Conservation (phyloP, 441 rosid genomes). For the Eruca vesicaria region DNA sequence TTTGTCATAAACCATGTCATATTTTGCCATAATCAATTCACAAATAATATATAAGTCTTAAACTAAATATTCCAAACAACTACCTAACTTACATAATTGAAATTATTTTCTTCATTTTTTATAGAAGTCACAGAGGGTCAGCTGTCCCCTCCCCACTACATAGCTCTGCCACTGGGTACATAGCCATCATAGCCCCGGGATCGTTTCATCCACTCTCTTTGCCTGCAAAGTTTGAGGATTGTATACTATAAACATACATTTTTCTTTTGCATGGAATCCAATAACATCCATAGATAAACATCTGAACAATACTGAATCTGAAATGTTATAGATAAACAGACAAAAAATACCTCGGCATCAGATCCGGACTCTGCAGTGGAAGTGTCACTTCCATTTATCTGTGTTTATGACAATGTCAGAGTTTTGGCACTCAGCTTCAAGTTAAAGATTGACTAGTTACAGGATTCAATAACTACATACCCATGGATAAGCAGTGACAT, state of each 20-base stretch:
- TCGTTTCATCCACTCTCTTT: conserved; percentile 65
- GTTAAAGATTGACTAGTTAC: conserved; percentile 1
- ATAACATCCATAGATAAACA: neutral
- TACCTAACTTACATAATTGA: too few species aligned
- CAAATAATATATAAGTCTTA: too few species aligned
- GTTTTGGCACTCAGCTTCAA: conserved; percentile 6
- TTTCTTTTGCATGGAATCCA: conserved; percentile 36
- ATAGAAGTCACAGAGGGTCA: too few species aligned
- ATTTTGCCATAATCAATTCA: too few species aligned
- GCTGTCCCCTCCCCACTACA: too few species aligned
- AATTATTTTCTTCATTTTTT: too few species aligned
- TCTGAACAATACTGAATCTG: neutral
- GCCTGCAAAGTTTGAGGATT: conserved; percentile 49
- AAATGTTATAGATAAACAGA: neutral
- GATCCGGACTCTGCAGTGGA: conserved; percentile 99
- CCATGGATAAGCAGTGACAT: conserved; percentile 77
- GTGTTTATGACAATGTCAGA: neutral
- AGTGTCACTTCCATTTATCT: conserved; percentile 89
- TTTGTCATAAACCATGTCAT: too few species aligned
- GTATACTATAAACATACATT: neutral
- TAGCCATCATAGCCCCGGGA: conserved; percentile 29
- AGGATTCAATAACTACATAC: conserved; percentile 42
- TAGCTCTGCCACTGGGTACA: too few species aligned
- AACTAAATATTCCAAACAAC: too few species aligned
- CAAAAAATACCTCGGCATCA: conserved; percentile 79